Evolutionary conservation across 768 basidiomycete species (phyloP).

Genomic region (Cystofilobasidium ferigula): DNA sequence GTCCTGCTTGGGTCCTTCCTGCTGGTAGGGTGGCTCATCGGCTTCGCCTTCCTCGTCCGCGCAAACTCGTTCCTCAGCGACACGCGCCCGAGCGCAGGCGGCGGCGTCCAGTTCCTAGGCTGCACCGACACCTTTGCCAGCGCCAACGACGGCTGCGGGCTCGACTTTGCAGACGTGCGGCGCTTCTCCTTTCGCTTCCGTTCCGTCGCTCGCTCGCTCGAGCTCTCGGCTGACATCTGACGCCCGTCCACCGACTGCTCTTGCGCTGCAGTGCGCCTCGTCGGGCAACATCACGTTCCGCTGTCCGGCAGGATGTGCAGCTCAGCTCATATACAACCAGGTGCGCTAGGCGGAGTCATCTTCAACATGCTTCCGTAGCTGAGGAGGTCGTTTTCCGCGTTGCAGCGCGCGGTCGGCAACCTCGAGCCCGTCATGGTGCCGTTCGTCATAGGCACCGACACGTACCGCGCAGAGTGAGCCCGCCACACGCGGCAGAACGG

Average conservation of each 20-base stretch:
- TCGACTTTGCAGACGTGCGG: constrained; percentile 39
- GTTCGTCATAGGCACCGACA: constrained; percentile 67
- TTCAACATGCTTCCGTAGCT: constrained; percentile 35
- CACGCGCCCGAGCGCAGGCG: constrained; percentile 40
- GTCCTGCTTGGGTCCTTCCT: constrained; percentile 8
- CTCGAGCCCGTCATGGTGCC: constrained; percentile 57
- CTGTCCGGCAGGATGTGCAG: constrained; percentile 62
- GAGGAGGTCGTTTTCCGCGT: constrained; percentile 53
- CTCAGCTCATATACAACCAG: constrained; percentile 26
- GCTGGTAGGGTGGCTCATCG: constrained; percentile 49
- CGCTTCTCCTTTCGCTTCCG: background rate
- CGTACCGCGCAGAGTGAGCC: constrained; percentile 59
- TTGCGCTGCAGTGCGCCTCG: constrained; percentile 48
- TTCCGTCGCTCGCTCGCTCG: background rate
- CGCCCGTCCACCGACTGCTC: too few species aligned
- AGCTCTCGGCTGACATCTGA: background rate
- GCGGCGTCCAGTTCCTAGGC: constrained; percentile 43
- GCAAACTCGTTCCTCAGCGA: constrained; percentile 63
- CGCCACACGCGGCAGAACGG: background rate
- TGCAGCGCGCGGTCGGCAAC: constrained; percentile 53
- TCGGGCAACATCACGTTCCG: constrained; percentile 58
- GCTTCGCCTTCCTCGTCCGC: constrained; percentile 59
- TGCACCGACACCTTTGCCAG: constrained; percentile 65
- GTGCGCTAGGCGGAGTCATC: background rate
- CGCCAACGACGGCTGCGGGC: constrained; percentile 58